These are phyloP conservation scores for Cytospora piceicola DNA, from an alignment of 2,329 filamentous ascomycete genomes.

Conservation along the genomic window DNA sequence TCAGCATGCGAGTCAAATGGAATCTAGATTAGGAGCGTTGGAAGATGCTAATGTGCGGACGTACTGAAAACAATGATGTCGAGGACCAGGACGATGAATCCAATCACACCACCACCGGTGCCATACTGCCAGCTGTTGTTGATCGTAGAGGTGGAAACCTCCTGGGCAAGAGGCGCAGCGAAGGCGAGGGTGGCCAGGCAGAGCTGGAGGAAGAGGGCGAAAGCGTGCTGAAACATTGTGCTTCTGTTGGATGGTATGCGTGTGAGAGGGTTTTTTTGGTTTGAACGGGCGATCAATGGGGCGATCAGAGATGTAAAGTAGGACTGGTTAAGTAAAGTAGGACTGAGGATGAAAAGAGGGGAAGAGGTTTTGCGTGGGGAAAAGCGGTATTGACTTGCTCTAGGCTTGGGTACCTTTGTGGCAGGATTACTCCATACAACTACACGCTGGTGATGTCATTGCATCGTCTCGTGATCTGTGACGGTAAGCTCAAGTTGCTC, in stretches of 20 bases:
- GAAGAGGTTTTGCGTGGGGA: conserved; percentile 1
- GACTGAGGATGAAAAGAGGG: neutral
- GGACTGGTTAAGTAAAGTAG: no score
- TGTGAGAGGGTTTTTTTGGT: neutral
- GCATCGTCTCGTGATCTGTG: neutral
- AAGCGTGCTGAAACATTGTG: conserved; percentile 42
- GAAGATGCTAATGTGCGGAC: conserved; percentile 36
- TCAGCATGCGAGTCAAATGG: conserved; percentile 10
- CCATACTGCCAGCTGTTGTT: conserved; percentile 60
- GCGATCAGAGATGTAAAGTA: neutral
- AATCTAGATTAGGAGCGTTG: neutral
- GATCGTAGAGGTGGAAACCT: conserved; percentile 42
- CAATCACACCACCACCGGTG: conserved; percentile 63
- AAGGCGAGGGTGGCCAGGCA: conserved; percentile 53
- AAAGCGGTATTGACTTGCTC: neutral
- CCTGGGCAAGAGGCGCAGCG: conserved; percentile 50
- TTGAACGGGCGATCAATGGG: neutral
- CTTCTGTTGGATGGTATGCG: neutral
- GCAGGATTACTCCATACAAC: neutral
- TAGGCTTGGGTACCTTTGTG: neutral
- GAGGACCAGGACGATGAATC: conserved; percentile 63
- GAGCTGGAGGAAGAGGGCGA: conserved; percentile 54
- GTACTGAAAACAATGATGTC: conserved; percentile 67
- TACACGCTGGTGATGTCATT: neutral
- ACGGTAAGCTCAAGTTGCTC: neutral